Percentiles rank a stretch among this genome's conserved stretches.
These are phyloP conservation scores for Jimgerdemannia lactiflua DNA, from an alignment of 192 early-diverging fungal species.

Conservation along the genomic window DNA sequence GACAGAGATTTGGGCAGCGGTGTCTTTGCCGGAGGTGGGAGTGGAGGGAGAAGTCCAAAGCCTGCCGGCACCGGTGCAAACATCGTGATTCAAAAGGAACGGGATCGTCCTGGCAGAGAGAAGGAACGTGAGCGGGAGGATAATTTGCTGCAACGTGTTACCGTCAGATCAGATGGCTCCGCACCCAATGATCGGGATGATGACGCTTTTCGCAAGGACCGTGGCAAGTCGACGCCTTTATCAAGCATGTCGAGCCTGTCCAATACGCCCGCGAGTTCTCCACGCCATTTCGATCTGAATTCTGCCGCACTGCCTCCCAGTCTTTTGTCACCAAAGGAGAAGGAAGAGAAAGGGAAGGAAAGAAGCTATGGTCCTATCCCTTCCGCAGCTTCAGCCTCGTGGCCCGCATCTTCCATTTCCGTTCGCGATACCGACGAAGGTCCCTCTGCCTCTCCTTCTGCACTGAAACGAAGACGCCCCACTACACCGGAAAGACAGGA, in stretches of 20 bases:
- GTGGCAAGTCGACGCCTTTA: not conserved
- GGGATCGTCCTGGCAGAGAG: not conserved
- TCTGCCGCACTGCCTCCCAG: not conserved
- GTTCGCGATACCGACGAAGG: not conserved
- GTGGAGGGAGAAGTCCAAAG: not conserved
- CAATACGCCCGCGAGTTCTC: not conserved
- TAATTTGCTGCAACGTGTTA: not conserved
- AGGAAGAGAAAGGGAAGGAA: not conserved
- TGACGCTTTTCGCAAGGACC: not conserved
- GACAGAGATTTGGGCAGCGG: not conserved
- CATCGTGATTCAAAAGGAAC: not conserved
- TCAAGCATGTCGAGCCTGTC: not conserved
- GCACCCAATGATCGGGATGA: not conserved
- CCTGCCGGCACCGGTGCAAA: not conserved
- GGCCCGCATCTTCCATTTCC: not conserved
- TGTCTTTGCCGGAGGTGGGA: not conserved
- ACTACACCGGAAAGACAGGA: not conserved
- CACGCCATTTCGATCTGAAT: not conserved
- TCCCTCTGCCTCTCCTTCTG: not conserved
- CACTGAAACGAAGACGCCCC: not conserved
- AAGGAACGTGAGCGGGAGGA: not conserved
- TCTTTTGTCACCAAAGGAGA: not conserved
- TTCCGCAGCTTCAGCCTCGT: not conserved
- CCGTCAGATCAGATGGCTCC: not conserved
- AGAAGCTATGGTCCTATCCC: not conserved